Evolutionary conservation across 2,329 filamentous ascomycete genomes (phyloP), one percentile per base, ranked within the genome.

Genomic region (Trichoderma lentiforme): DNA sequence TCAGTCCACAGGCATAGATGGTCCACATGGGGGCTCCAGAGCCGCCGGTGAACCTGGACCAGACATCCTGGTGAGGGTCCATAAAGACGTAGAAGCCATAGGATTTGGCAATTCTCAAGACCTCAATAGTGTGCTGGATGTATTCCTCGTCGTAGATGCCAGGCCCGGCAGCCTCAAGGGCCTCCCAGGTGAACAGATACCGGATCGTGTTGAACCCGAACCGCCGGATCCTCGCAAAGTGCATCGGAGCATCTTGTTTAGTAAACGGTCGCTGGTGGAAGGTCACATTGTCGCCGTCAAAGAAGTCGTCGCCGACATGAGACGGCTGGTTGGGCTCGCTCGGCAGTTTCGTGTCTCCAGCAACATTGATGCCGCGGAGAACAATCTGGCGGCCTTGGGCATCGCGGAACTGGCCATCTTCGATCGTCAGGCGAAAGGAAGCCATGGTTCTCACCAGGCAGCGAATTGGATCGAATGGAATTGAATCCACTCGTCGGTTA

Each of bases 51-150:
- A 96, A 96, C 70, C 96, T 89, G 39, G 95, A 98, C 96, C 96
- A 99, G 77, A 98, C 95, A 84, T 99, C 96, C 85, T 99, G 96
- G 81, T 99, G 96, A 24, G 97, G 95, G 77, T 99, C 97, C 94
- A 99, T 97, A 80, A 98, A 98, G 64, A 99, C 87, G 78, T 97
- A 97, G 81, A 99, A 98, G 32, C 93, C 93, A 84, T 97, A 98
- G 47, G 90, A 87, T 80, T 95, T 97, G 47, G 95, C 95, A 74
- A 94, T 86, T 71, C 94, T 88, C 76, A 99, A 82, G 12, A 97
- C 86, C 51, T 93, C 88, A 75, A 99, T 94, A 1, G 96, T 99
- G 80, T 97, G 94, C 75, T 93, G 87, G 75, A 98, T 95, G 88
- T 93, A 99, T 73, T 93, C 91, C 79, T 99, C 94, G 77, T 99